These are phyloP conservation scores for Clarkia xantiana DNA, from an alignment of 345 rosid genomes.

Conservation along the genomic window DNA sequence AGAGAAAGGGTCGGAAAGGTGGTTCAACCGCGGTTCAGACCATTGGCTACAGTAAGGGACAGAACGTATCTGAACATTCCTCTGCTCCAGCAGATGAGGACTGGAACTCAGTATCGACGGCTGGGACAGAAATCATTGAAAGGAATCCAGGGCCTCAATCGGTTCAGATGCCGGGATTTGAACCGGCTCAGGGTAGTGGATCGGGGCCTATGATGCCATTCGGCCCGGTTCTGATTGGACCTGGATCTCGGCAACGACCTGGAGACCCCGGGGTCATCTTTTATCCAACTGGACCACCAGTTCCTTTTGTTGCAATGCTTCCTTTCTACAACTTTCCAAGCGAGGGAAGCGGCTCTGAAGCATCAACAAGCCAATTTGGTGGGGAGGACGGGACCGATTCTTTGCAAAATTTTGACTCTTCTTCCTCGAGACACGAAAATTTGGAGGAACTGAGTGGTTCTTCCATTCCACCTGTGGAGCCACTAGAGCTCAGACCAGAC, in stretches of 20 bases:
- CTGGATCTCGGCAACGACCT: conserved; percentile 44
- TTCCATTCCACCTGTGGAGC: conserved; percentile 27
- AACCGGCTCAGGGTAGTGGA: conserved; percentile 46
- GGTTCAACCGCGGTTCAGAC: conserved; percentile 28
- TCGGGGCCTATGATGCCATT: conserved; percentile 48
- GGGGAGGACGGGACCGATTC: conserved; percentile 45
- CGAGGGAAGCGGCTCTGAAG: conserved; percentile 37
- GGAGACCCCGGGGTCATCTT: conserved; percentile 41
- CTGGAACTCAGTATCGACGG: conserved; percentile 25
- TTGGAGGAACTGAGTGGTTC: conserved; percentile 36
- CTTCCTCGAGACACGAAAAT: conserved; percentile 37
- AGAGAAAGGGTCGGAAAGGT: conserved; percentile 49
- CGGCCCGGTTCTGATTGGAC: conserved; percentile 42
- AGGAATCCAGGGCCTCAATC: conserved; percentile 28
- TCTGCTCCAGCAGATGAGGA: conserved; percentile 64
- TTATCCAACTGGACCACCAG: conserved; percentile 68
- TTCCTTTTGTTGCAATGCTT: conserved; percentile 64
- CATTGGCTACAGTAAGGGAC: conserved; percentile 39
- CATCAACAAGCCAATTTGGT: conserved; percentile 36
- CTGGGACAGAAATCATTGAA: conserved; percentile 22
- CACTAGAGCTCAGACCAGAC: conserved; percentile 44
- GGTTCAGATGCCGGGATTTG: conserved; percentile 46
- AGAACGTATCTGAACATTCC: conserved; percentile 42
- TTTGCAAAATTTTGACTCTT: conserved; percentile 38
- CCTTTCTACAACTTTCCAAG: conserved; percentile 36